These are phyloP conservation scores for Hygrophila difformis DNA, from an alignment of 257 asterid species.

Conservation along the genomic window DNA sequence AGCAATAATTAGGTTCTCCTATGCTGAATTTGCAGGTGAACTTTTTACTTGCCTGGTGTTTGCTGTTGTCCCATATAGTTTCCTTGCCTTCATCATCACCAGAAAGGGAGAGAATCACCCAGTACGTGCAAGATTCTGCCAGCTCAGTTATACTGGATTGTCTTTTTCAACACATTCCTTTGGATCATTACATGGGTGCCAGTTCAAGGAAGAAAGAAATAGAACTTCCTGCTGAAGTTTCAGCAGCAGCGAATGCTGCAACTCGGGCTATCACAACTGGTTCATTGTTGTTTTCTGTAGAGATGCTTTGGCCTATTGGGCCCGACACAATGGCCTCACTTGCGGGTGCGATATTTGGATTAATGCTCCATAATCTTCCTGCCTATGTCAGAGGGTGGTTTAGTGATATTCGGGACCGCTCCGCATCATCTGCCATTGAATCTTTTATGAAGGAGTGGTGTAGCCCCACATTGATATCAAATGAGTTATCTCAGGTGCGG, in stretches of 20 bases:
- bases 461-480: slow-evolving; percentile 75
- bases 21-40: slow-evolving; percentile 48
- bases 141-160: slow-evolving; percentile 71
- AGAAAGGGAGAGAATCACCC: slow-evolving; percentile 69
- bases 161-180: slow-evolving; percentile 77
- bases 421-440: slow-evolving; percentile 72
- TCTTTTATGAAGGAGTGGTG: slow-evolving; percentile 91
- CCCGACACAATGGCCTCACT: slow-evolving; percentile 73
- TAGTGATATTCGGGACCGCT: slow-evolving; percentile 79
- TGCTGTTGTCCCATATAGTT: slow-evolving; percentile 62
- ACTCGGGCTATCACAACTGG: slow-evolving; percentile 51
- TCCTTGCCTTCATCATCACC: slow-evolving; percentile 83
- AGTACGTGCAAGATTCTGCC: slow-evolving; percentile 69
- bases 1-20: slow-evolving; percentile 11
- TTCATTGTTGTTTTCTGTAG: slow-evolving; percentile 53
- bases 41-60: slow-evolving; percentile 76
- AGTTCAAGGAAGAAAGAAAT: slow-evolving; percentile 64
- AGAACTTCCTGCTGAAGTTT: slow-evolving; percentile 47
- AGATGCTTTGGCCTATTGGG: slow-evolving; percentile 72
- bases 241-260: slow-evolving; percentile 76
- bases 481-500: slow-evolving; percentile 81
- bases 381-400: slow-evolving; percentile 98
- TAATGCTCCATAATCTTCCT: slow-evolving; percentile 90
- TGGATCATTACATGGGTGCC: slow-evolving; percentile 50
- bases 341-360: slow-evolving; percentile 81